Percentiles rank a stretch among this genome's conserved stretches.
phyloP scores from a whole-genome alignment of 768 basidiomycete genomes.

The Mycena pura region DNA sequence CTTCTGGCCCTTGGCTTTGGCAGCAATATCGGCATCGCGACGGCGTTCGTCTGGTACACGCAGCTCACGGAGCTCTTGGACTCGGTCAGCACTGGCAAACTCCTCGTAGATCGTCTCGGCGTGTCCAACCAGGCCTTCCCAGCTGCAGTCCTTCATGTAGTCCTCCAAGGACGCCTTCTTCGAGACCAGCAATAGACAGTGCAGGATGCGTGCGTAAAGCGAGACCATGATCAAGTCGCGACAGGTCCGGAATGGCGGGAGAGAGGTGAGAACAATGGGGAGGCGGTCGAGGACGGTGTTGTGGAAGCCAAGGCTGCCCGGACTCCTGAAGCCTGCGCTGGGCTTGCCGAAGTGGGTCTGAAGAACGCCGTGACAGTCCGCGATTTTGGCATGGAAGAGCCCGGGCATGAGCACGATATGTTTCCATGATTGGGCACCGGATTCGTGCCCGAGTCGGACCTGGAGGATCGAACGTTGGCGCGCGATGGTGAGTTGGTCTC shows the following conservation, averaged over 20 bases:
- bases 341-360: conserved; percentile 23
- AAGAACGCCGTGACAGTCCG: conserved; percentile 21
- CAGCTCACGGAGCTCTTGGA: conserved; percentile 20
- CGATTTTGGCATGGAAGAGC: conserved; percentile 22
- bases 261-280: conserved; percentile 33
- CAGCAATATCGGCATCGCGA: not conserved
- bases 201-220: conserved; percentile 35
- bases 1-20: not conserved
- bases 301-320: conserved; percentile 26
- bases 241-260: conserved; percentile 36
- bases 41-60: conserved; percentile 1
- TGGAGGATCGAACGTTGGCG: conserved; percentile 9
- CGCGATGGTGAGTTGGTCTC: conserved; percentile 2
- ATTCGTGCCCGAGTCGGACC: conserved; percentile 9
- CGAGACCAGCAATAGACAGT: conserved; percentile 32
- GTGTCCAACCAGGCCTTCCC: not conserved
- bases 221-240: conserved; percentile 38
- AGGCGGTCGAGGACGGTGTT: conserved; percentile 30
- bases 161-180: conserved; percentile 10
- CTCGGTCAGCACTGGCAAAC: conserved; percentile 15
- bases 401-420: conserved; percentile 14
- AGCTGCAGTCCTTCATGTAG: not conserved
- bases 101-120: not conserved
- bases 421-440: not conserved
- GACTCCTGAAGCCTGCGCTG: conserved; percentile 8